phyloP scores from a whole-genome alignment of 2,329 filamentous ascomycete genomes.

The Fusarium illudens region DNA sequence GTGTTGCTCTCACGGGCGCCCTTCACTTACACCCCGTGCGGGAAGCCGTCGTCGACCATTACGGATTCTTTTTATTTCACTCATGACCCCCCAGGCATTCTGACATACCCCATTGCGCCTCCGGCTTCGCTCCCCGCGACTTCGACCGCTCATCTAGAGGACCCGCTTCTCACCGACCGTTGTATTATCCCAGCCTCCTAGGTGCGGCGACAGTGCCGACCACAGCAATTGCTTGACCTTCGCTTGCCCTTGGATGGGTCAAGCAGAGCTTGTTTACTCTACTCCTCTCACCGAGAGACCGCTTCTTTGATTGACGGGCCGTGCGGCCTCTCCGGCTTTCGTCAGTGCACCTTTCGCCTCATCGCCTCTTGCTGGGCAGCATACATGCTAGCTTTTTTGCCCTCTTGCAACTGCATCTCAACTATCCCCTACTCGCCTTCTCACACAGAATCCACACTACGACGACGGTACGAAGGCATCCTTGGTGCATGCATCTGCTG shows the following conservation, averaged over 20 bases:
- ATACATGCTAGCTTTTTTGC: constrained; percentile 22
- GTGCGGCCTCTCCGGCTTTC: constrained; percentile 23
- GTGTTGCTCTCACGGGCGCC: constrained; percentile 28
- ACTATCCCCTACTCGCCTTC: constrained; percentile 16
- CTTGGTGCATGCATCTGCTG: constrained; percentile 29
- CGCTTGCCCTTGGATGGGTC: constrained; percentile 23
- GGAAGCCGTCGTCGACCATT: constrained; percentile 4
- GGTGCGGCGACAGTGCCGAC: constrained; percentile 29
- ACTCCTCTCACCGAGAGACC: constrained; percentile 19
- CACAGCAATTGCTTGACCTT: constrained; percentile 23
- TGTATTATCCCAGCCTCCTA: constrained; percentile 39
- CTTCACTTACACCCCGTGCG: constrained; percentile 26
- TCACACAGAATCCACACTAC: constrained; percentile 10
- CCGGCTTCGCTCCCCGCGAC: constrained; percentile 31
- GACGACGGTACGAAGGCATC: constrained; percentile 28
- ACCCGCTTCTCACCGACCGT: constrained; percentile 41
- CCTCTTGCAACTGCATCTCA: constrained; percentile 28
- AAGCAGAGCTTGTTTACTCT: constrained; percentile 26
- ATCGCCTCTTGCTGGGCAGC: constrained; percentile 25
- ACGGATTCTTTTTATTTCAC: constrained; percentile 15
- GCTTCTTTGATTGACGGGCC: constrained; percentile 27
- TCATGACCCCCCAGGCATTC: constrained; percentile 11
- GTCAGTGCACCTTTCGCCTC: constrained; percentile 28
- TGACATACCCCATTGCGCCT: constrained; percentile 23
- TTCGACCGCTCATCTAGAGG: constrained; percentile 37